Percentiles rank a stretch among this genome's conserved stretches.
Evolutionary conservation across 2,329 filamentous ascomycete genomes (phyloP).

Genomic region (Monilinia aucupariae): DNA sequence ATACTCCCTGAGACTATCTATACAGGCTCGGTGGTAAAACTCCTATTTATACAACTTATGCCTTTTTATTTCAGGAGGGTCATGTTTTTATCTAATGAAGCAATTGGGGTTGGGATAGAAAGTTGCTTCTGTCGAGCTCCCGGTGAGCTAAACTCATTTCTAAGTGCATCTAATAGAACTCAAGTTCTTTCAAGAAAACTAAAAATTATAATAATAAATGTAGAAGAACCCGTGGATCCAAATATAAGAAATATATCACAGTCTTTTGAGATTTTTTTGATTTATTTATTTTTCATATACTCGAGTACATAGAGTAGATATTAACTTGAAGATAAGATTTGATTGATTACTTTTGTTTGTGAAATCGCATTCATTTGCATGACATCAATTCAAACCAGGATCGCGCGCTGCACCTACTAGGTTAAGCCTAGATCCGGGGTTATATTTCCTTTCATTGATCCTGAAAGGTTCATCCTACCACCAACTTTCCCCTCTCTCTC

Average conservation of each 20-base stretch:
- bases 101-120: background rate
- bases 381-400: background rate
- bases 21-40: no score
- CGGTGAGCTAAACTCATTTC: background rate
- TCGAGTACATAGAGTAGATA: no score
- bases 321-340: no score
- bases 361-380: background rate
- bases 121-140: background rate
- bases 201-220: no score
- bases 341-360: no score
- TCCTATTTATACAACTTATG: background rate
- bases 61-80: background rate
- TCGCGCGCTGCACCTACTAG: background rate
- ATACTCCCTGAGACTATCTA: background rate
- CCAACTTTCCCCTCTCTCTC: background rate
- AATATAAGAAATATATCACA: no score
- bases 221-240: no score
- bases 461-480: background rate
- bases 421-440: constrained; percentile 2
- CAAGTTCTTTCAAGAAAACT: no score
- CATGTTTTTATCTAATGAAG: background rate
- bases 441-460: constrained; percentile 1
- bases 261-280: background rate
- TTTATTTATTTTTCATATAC: background rate
- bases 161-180: no score